Evolutionary conservation across 208 protist species (phyloP).

Genomic region (Herpetomonas tarakana): DNA sequence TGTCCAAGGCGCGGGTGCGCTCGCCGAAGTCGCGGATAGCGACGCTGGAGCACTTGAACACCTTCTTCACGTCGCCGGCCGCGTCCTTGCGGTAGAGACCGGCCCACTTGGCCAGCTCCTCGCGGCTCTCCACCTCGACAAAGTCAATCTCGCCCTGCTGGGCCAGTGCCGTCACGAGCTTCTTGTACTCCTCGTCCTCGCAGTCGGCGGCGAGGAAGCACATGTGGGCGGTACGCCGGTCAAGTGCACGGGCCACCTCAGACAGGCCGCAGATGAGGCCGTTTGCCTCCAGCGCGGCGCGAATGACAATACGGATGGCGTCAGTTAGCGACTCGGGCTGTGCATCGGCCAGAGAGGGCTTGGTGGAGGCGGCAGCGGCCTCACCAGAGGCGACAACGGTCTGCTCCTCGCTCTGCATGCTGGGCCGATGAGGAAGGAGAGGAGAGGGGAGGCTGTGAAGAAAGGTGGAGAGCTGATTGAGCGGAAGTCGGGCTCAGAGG

Average conservation of each 20-base stretch:
- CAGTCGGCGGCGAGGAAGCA: constrained; percentile 90
- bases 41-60: constrained; percentile 85
- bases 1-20: constrained; percentile 77
- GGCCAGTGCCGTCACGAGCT: constrained; percentile 81
- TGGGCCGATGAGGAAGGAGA: neutral
- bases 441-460: neutral
- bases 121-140: constrained; percentile 80
- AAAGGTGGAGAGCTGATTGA: neutral
- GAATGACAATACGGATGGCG: constrained; percentile 84
- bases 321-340: constrained; percentile 73
- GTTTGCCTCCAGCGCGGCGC: constrained; percentile 82
- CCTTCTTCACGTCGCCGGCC: constrained; percentile 70
- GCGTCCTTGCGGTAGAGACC: constrained; percentile 55
- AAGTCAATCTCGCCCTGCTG: constrained; percentile 83
- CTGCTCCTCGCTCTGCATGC: neutral
- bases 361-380: neutral
- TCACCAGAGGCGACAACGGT: neutral
- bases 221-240: constrained; percentile 81
- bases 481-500: neutral
- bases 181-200: constrained; percentile 92
- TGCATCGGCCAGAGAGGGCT: constrained; percentile 35
- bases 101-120: constrained; percentile 83
- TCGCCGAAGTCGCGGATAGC: constrained; percentile 89
- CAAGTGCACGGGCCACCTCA: constrained; percentile 80
- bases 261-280: constrained; percentile 87